Conservation (phyloP, 176 grass and related monocot genomes). For the Calamus simplicifolius region DNA sequence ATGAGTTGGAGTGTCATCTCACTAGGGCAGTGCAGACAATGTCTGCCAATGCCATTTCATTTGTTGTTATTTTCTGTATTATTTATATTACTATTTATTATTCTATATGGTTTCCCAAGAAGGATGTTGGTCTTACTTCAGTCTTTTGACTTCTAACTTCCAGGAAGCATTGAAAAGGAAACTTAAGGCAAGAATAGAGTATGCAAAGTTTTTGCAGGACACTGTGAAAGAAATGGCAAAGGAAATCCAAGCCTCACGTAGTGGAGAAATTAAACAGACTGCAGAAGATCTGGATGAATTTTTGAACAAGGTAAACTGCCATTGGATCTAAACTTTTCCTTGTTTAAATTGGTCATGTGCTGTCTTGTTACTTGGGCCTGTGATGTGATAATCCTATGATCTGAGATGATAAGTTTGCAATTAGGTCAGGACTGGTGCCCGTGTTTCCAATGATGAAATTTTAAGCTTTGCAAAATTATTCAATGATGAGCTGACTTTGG, state of each 20-base stretch:
- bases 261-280: constrained; percentile 76
- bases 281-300: constrained; percentile 94
- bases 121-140: not conserved
- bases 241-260: constrained; percentile 66
- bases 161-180: constrained; percentile 84
- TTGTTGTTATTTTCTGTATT: not conserved
- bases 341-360: constrained; percentile 15
- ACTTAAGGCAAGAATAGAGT: constrained; percentile 89
- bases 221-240: constrained; percentile 93
- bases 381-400: constrained; percentile 26
- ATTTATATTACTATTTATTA: not conserved
- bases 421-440: constrained; percentile 84
- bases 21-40: too few relatives aligned
- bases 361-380: not conserved
- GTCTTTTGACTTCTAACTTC: constrained; percentile 17
- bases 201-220: constrained; percentile 91
- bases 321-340: constrained; percentile 1
- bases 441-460: constrained; percentile 91
- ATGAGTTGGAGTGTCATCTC: too few relatives aligned
- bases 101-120: too few relatives aligned
- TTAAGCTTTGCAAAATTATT: constrained; percentile 94
- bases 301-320: constrained; percentile 55
- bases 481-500: constrained; percentile 95
- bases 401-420: constrained; percentile 30
- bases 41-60: too few relatives aligned